Conservation (phyloP, 2,329 filamentous ascomycete genomes). For the Scedosporium dehoogii region DNA sequence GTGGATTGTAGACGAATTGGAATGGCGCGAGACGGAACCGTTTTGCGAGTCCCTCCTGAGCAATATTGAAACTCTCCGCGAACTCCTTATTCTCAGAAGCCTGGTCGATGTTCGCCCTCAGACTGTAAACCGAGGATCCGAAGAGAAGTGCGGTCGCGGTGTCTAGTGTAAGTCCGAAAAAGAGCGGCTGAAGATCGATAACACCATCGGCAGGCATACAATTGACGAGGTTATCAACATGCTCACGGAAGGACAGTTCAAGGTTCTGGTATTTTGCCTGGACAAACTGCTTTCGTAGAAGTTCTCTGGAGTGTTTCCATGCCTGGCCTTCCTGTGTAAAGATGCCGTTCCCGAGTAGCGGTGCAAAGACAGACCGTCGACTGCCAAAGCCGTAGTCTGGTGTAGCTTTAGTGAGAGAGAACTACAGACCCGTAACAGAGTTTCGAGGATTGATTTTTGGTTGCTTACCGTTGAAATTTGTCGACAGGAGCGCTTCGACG, state of each 20-base stretch:
- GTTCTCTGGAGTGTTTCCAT: too few relatives aligned
- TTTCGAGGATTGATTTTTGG: too few relatives aligned
- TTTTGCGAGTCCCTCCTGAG: slow-evolving; percentile 21
- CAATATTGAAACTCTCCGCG: slow-evolving; percentile 23
- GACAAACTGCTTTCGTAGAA: too few relatives aligned
- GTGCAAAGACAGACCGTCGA: too few relatives aligned
- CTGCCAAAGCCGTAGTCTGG: too few relatives aligned
- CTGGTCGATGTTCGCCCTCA: slow-evolving; percentile 21
- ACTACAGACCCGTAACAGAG: too few relatives aligned
- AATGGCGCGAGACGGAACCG: slow-evolving; percentile 23
- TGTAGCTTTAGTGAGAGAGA: too few relatives aligned
- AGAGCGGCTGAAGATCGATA: slow-evolving; percentile 34
- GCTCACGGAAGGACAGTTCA: slow-evolving; percentile 8
- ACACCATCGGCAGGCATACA: slow-evolving; percentile 10
- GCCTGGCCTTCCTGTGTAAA: too few relatives aligned
- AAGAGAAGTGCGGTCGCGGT: slow-evolving; percentile 49
- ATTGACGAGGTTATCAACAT: slow-evolving; percentile 9
- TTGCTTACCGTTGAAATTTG: slow-evolving; percentile 26
- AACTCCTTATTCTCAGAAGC: slow-evolving; percentile 21
- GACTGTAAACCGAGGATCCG: slow-evolving; percentile 40
- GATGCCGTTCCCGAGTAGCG: too few relatives aligned
- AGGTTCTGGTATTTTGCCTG: neutral
- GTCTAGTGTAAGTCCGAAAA: slow-evolving; percentile 39
- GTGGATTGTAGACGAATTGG: slow-evolving; percentile 10
- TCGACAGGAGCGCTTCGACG: slow-evolving; percentile 38